Evolutionary conservation across 306 rosid species (phyloP).

Genomic region (Aeschynomene evenia): DNA sequence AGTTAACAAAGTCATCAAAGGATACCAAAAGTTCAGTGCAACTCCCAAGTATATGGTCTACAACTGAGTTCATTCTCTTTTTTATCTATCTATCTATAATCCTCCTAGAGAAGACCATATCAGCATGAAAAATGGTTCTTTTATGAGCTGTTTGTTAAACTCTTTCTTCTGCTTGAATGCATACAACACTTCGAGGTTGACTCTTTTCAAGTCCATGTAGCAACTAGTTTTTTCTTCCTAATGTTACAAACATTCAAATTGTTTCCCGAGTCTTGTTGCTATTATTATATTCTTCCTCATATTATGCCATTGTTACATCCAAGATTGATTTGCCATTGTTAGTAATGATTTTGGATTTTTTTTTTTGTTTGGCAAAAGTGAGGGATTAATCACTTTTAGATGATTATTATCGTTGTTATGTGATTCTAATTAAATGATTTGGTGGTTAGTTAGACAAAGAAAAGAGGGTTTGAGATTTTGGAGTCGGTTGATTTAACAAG

Average conservation of each 20-base stretch:
- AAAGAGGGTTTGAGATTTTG: too few species aligned
- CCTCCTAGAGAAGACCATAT: conserved; percentile 21
- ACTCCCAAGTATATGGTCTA: conserved; percentile 99
- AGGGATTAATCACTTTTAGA: too few species aligned
- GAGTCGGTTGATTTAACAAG: neutral
- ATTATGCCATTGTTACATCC: too few species aligned
- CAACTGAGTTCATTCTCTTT: conserved; percentile 54
- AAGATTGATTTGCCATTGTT: too few species aligned
- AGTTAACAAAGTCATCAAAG: conserved; percentile 95
- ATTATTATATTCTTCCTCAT: too few species aligned
- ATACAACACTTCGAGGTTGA: neutral
- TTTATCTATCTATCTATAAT: too few species aligned
- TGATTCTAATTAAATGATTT: too few species aligned
- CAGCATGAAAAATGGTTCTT: conserved; percentile 28
- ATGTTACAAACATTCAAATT: neutral
- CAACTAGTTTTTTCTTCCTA: conserved; percentile 21
- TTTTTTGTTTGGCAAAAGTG: too few species aligned
- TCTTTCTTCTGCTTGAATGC: conserved; percentile 20
- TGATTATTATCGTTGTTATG: too few species aligned
- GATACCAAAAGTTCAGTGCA: conserved; percentile 98
- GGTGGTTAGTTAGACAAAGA: too few species aligned
- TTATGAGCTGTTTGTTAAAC: conserved; percentile 24
- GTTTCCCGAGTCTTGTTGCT: neutral
- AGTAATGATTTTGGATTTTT: too few species aligned
- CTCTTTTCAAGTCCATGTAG: conserved; percentile 16